phyloP scores from a whole-genome alignment of 805 yeast genomes.

The Nakazawaea anatomiae region DNA sequence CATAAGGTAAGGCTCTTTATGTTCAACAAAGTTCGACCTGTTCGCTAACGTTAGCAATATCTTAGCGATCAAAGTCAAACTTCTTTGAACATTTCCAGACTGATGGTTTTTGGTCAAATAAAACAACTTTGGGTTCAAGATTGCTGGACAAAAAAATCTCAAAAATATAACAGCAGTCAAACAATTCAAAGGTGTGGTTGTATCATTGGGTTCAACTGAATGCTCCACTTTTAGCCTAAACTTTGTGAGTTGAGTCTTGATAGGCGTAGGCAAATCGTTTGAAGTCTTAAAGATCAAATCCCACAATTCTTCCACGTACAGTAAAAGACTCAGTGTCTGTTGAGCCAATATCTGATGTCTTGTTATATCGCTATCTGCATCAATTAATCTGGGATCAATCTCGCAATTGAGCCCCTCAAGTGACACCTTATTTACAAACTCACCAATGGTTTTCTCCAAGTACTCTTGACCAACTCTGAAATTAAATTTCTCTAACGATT shows the following conservation, averaged over 20 bases:
- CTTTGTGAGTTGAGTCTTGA: slow-evolving; percentile 57
- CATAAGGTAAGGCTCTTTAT: slow-evolving; percentile 78
- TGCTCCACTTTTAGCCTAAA: slow-evolving; percentile 62
- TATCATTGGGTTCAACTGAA: slow-evolving; percentile 49
- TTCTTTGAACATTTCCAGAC: slow-evolving; percentile 64
- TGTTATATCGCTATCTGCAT: slow-evolving; percentile 12
- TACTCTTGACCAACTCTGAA: slow-evolving; percentile 76
- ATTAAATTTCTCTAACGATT: slow-evolving; percentile 73
- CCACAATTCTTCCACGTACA: slow-evolving; percentile 62
- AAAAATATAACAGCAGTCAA: slow-evolving; percentile 79
- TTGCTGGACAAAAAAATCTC: slow-evolving; percentile 85
- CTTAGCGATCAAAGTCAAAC: slow-evolving; percentile 78
- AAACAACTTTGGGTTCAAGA: slow-evolving; percentile 83
- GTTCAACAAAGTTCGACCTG: slow-evolving; percentile 61
- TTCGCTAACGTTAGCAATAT: slow-evolving; percentile 74
- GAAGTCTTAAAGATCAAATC: slow-evolving; percentile 54
- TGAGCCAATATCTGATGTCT: slow-evolving; percentile 22
- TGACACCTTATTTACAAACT: slow-evolving; percentile 49
- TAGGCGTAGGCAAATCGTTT: slow-evolving; percentile 66
- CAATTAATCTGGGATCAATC: slow-evolving; percentile 59
- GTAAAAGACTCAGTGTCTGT: slow-evolving; percentile 43
- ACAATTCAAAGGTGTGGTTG: slow-evolving; percentile 54
- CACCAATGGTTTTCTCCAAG: slow-evolving; percentile 65
- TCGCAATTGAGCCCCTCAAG: slow-evolving; percentile 57
- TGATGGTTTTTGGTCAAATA: slow-evolving; percentile 67